phyloP scores from a whole-genome alignment of 257 asterid species.

The Solanum appendiculatum region DNA sequence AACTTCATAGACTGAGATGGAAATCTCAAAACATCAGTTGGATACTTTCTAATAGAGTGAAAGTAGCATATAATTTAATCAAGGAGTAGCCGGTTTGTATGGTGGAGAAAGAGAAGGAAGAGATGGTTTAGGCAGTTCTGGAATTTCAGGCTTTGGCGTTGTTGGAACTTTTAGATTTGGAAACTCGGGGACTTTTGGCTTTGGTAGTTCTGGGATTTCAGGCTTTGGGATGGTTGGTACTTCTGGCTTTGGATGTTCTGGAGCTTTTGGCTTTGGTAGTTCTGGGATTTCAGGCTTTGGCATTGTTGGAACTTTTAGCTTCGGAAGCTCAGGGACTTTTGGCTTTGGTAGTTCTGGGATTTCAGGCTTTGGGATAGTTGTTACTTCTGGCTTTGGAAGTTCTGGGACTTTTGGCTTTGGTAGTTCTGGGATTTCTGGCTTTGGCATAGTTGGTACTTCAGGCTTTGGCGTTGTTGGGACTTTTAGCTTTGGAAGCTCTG shows the following conservation, averaged over 20 bases:
- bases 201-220: not conserved
- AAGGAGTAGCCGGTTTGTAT: not conserved
- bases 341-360: not conserved
- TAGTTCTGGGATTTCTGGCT: not conserved
- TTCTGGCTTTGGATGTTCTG: not conserved
- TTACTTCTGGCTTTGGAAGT: not conserved
- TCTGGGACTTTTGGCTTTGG: not conserved
- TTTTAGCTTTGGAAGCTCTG: not conserved
- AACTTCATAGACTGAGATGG: not conserved
- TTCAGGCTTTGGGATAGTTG: not conserved
- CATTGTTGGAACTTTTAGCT: not conserved
- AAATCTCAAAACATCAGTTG: not conserved
- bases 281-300: not conserved
- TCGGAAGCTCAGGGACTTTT: not conserved
- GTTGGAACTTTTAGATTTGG: constrained; percentile 6
- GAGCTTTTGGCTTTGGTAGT: not conserved
- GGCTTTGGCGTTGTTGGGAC: not conserved
- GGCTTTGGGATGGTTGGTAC: not conserved
- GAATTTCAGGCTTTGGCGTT: not conserved
- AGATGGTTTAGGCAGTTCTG: not conserved
- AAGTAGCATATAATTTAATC: not conserved
- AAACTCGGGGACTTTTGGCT: not conserved
- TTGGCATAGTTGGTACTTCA: not conserved
- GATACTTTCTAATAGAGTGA: not conserved
- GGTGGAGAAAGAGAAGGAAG: constrained; percentile 1